Evolutionary conservation across 345 rosid genomes (phyloP).

Genomic region (Citrus hindsii): DNA sequence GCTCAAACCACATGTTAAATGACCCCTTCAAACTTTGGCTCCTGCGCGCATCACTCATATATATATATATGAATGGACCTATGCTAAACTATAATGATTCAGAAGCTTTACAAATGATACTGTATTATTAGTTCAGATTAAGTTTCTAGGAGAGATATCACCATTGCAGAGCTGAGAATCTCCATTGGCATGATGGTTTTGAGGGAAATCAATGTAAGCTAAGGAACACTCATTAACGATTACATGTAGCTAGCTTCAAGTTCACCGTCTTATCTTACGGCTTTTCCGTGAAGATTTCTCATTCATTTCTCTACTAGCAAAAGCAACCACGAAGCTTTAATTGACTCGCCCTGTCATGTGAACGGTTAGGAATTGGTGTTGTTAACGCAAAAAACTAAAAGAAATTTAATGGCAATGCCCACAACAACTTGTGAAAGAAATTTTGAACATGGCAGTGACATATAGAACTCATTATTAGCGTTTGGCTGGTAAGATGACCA

Average conservation of each 20-base stretch:
- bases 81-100: too few species aligned
- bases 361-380: not conserved
- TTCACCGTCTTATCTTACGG: not conserved
- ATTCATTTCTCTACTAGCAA: not conserved
- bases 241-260: not conserved
- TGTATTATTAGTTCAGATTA: too few species aligned
- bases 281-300: not conserved
- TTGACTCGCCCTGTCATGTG: not conserved
- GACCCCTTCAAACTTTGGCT: too few species aligned
- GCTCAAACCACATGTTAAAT: too few species aligned
- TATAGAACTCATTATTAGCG: slow-evolving; percentile 14
- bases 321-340: not conserved
- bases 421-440: not conserved
- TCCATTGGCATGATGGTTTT: not conserved
- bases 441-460: not conserved
- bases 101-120: too few species aligned
- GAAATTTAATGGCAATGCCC: not conserved
- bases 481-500: not conserved
- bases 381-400: not conserved
- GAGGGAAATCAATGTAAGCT: not conserved
- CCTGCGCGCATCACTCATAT: too few species aligned
- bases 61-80: too few species aligned
- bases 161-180: not conserved
- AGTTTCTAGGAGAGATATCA: not conserved
- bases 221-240: not conserved